Base-by-base conservation (phyloP, 495 filamentous ascomycete genomes). In the Xylaria bambusicola region DNA sequence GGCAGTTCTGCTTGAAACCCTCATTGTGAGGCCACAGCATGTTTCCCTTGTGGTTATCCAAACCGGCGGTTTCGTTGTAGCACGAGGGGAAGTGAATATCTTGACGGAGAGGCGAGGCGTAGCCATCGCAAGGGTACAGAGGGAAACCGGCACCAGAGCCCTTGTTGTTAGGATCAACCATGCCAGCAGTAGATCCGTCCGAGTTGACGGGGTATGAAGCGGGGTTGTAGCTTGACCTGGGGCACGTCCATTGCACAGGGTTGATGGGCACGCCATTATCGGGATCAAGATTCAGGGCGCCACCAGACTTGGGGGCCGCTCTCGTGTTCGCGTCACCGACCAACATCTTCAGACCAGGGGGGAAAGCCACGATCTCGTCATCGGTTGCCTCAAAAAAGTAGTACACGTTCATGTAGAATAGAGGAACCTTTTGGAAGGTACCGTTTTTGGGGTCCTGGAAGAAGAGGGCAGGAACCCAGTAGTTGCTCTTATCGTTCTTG, bases 391-490 rank as follows among this genome's bases (percentile, higher is more conserved):
- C 83, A 56, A 82, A 80, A 59, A 88, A 81, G 72, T 92, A 92
- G 74, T 93, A 93, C 46, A 91, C 82, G 58, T 80, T 81, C 67
- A 80, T 82, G 68, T 81, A 81, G 66, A 65, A 76, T 56, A 84
- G 80, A 2, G 79, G 71, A 29, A 93, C 91, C 45, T 75, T 77
- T 62, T 85, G 82, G 67, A 94, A 88, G 41, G 35, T 50, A 8
- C 84, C 84, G 57, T 88, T 88, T 61, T 80, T 72, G 61, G 76
- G 77, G 47, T 81, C 78, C 62, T 77, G 70, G 68, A 81, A 91
- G 74, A 84, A 91, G 17, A 93, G 77, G 36, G 72, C 71, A 1
- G 90, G 87, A 46, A 86, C 81, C 91, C 90, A 93, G 75, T 94
- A 93, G 72, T 86, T 87, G 64, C 84, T 88, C 62, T 86, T 76